These are phyloP conservation scores for Salix purpurea DNA, from an alignment of 345 rosid genomes.

Conservation along the genomic window DNA sequence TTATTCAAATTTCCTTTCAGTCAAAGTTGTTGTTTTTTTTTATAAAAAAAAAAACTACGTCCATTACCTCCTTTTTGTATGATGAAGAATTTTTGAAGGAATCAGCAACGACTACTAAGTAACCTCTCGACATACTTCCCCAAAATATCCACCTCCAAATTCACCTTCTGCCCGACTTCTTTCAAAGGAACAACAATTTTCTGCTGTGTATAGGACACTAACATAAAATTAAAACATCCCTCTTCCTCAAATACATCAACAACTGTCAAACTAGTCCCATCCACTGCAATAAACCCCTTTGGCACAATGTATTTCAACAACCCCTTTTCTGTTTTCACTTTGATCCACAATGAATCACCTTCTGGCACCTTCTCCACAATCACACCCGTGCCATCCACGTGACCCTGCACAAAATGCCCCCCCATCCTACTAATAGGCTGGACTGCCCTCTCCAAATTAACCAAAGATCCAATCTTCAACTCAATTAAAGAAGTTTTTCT, in stretches of 20 bases:
- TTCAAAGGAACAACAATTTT: constrained; percentile 70
- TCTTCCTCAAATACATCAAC: constrained; percentile 78
- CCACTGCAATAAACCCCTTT: constrained; percentile 81
- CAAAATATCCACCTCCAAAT: constrained; percentile 86
- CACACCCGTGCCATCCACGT: constrained; percentile 88
- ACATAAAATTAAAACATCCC: constrained; percentile 73
- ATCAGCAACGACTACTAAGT: constrained; percentile 53
- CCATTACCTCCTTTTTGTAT: constrained; percentile 10
- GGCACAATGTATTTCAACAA: constrained; percentile 72
- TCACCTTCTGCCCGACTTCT: constrained; percentile 75
- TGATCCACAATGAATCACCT: constrained; percentile 81
- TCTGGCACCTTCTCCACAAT: constrained; percentile 57
- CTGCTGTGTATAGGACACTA: constrained; percentile 77
- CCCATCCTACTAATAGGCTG: constrained; percentile 79
- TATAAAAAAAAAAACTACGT: neutral
- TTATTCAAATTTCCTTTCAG: neutral
- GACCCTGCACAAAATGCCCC: constrained; percentile 91
- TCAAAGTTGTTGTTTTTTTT: too few species aligned
- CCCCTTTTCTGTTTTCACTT: constrained; percentile 50
- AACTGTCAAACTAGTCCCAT: constrained; percentile 90
- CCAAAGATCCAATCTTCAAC: constrained; percentile 60
- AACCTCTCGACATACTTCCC: constrained; percentile 94
- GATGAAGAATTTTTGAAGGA: constrained; percentile 30
- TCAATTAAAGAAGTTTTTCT: constrained; percentile 71
- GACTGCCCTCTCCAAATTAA: constrained; percentile 83